Evolutionary conservation across 805 yeast genomes (phyloP), one percentile per base, ranked within the genome.

Genomic region (Sugiyamaella valdiviana): DNA sequence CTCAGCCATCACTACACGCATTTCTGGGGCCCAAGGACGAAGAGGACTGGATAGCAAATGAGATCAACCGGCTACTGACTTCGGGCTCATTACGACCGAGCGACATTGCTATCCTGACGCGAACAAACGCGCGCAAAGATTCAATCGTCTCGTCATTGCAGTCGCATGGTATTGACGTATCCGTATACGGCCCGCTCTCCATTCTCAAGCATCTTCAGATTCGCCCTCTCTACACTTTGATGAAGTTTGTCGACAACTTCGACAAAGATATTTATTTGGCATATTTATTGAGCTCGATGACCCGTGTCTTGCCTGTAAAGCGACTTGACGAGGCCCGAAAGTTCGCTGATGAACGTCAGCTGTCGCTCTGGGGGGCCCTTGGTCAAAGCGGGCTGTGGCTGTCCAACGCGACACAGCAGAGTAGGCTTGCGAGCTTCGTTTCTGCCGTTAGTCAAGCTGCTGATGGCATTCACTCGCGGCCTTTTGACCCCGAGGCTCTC

Each of bases 41-140:
- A 63, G 82, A 85, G 0, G 66, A 70, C 12, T 74, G 78, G 63
- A 73, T 87, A 14, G 78, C 79, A 0, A 64, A 71, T 32, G 84
- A 82, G 54, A 73, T 88, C n/a, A 54, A 68, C 17, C 71, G 70
- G 22, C 57, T 85, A 12, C 15, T 32, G 3, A 23, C 60, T 69
- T 24, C 60, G 70, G 0, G 57, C 76, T 10, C 79, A 81, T 0
- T 75, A 66, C 42, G 66, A 72, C 21, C 93, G 83, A 20, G 44
- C 12, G 54, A 51, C 59, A 72, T 89, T 52, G 83, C 95, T 0
- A 72, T 91, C 3, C 68, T 91, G 19, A 78, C 85, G 2, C 65
- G 97, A 40, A 71, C 87, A 0, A 75, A 83, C 44, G 36, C 23
- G 2, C 12, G 26, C 6, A 75, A 71, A 52, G 80, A 78, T 54